A percentile compares a stretch with the other conserved stretches of the same genome.
These are phyloP conservation scores for Trichoderma endophyticum DNA, from an alignment of 2,329 filamentous ascomycete species.

Conservation along the genomic window DNA sequence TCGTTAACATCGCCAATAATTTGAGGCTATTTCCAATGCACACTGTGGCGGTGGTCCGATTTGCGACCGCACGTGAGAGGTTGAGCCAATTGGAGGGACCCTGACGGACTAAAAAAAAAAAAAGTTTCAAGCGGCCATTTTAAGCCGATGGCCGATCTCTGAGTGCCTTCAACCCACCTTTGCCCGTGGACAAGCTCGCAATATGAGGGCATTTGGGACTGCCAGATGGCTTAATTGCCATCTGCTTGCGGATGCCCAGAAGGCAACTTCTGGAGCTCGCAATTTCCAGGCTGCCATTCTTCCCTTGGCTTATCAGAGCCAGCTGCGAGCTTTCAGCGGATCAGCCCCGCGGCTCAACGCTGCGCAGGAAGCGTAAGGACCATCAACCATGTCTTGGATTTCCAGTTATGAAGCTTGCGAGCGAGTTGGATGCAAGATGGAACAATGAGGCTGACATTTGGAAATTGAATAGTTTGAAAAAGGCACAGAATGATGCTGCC, in stretches of 20 bases:
- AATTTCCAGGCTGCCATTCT: slow-evolving; percentile 28
- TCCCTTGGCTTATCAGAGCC: slow-evolving; percentile 25
- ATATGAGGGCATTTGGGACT: slow-evolving; percentile 40
- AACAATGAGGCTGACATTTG: not conserved
- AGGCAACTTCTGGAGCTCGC: slow-evolving; percentile 28
- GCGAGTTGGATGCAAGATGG: not conserved
- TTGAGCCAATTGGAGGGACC: slow-evolving; percentile 19
- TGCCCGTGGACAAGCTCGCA: slow-evolving; percentile 23
- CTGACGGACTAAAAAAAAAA: slow-evolving; percentile 22
- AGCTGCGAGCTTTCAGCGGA: slow-evolving; percentile 34
- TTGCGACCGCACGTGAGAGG: slow-evolving; percentile 23
- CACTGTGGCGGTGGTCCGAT: slow-evolving; percentile 16
- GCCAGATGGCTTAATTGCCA: slow-evolving; percentile 42
- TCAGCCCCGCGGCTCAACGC: slow-evolving; percentile 31
- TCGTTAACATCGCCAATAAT: not conserved
- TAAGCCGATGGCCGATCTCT: slow-evolving; percentile 10
- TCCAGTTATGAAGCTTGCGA: not conserved
- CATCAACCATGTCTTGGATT: not conserved
- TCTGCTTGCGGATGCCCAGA: slow-evolving; percentile 32
- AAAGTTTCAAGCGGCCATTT: slow-evolving; percentile 24
- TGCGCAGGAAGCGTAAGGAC: slow-evolving; percentile 42
- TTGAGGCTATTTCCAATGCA: not conserved
- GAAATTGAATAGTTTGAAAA: slow-evolving; percentile 40
- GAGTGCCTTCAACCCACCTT: slow-evolving; percentile 14
- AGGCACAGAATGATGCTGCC: slow-evolving; percentile 52